Percentiles rank a stretch among this genome's conserved stretches.
phyloP scores from a whole-genome alignment of 2,329 filamentous ascomycete species.

The Chalara sp. region DNA sequence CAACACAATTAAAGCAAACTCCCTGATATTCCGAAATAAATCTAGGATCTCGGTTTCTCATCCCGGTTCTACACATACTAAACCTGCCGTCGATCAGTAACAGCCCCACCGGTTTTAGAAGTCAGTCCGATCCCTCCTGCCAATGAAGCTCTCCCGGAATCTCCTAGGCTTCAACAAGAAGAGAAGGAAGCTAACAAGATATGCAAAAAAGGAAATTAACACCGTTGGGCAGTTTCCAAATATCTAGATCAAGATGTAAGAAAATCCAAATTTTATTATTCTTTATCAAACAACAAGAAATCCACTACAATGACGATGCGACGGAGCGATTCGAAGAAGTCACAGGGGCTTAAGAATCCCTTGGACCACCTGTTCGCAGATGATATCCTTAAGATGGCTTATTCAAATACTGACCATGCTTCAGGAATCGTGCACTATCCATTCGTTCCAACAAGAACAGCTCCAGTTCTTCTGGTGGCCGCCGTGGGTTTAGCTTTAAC shows the following conservation, averaged over 20 bases:
- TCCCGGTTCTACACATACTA: no score
- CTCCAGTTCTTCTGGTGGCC: slow-evolving; percentile 29
- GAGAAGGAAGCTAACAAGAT: not conserved
- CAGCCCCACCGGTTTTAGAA: no score
- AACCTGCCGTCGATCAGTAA: no score
- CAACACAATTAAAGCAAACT: no score
- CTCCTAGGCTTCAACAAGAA: not conserved
- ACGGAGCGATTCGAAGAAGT: not conserved
- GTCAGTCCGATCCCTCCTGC: no score
- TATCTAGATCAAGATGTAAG: not conserved
- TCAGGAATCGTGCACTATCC: slow-evolving; percentile 67
- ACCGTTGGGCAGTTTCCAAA: not conserved
- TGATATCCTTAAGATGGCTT: not conserved
- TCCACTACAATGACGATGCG: not conserved
- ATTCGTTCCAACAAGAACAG: slow-evolving; percentile 51
- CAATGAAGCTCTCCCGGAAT: not conserved
- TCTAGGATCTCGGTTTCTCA: no score
- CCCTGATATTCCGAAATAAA: no score
- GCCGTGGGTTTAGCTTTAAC: slow-evolving; percentile 72
- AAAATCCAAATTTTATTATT: not conserved
- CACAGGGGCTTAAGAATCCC: not conserved
- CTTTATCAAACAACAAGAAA: not conserved
- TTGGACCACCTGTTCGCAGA: not conserved
- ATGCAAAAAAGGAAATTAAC: not conserved
- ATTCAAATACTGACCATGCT: not conserved